Base-by-base conservation (phyloP, 345 rosid genomes). In the Brassica incana region DNA sequence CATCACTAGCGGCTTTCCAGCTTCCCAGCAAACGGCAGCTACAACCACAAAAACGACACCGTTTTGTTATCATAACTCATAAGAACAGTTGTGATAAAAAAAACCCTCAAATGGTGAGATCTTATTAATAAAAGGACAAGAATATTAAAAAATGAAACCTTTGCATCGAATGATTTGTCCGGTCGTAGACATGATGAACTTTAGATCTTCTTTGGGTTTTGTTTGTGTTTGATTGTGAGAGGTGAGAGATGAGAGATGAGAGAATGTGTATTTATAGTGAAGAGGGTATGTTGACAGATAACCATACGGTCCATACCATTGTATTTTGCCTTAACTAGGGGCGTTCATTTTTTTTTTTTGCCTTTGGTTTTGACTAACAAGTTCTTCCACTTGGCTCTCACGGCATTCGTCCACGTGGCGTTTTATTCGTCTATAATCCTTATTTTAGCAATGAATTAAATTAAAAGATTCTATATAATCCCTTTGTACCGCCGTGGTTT, bases 21-120 rank as follows among this genome's bases (percentile, higher is more conserved):
- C 89, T 79, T 93, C 98, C 98, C 98, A 93, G 36, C 95, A 90
- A 38, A 93, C 93, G 5, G 95, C 97, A 50, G 97, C 97, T 93
- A 36, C 79, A 80, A 7, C 32, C 66, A 29, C 5, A 1, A 66
- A 72, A 79, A 14, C 71, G 63, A 29, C 72, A 68, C 14, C 54
- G 74, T 66, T 72, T 52, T 18, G 1, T 12, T n/a, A 29, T 3
- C 40, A 48, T 10, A 9, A 43, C 6, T 66, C 9, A 20, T 10
- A 7, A 11, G 8, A 29, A 66, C 14, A 29, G 9, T 5, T 66
- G 5, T 38, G 64, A 43, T 38, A 30, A 15, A 1, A 15, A 1
- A 33, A 36, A 8, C n/a, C 16, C 33, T 3, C 3, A 45, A 38
- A 29, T n/a, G 60, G 29, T n/a, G 40, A 38, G 27, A 60, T 38